These are phyloP conservation scores for Mycena sp. DNA, from an alignment of 1,284 basidiomycete genomes.

Conservation along the genomic window DNA sequence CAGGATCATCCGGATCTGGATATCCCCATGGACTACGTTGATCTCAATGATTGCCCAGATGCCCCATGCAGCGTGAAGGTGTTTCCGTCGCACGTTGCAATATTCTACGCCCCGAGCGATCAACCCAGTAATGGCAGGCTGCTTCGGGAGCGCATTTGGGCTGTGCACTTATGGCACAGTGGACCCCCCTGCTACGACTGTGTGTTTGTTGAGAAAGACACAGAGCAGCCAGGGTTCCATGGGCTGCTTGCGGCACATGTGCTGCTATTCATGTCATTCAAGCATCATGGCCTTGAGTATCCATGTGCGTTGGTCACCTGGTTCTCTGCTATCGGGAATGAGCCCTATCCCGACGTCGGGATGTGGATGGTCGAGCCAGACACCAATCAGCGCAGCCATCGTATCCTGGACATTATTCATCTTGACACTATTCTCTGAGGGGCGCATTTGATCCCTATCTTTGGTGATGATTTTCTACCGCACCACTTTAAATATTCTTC, in stretches of 20 bases:
- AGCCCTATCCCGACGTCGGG: background rate
- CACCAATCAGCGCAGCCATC: background rate
- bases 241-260: slow-evolving; percentile 2
- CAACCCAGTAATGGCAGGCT: slow-evolving; percentile 4
- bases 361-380: slow-evolving; percentile 14
- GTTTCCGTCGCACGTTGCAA: slow-evolving; percentile 5
- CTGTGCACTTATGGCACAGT: slow-evolving; percentile 3
- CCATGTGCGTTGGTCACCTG: slow-evolving; percentile 17
- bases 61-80: background rate
- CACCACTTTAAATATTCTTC: background rate
- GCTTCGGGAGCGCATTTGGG: slow-evolving; percentile 16
- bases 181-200: background rate
- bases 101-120: slow-evolving; percentile 22
- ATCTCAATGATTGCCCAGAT: slow-evolving; percentile 10
- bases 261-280: background rate
- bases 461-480: background rate
- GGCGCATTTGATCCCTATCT: slow-evolving; percentile 6
- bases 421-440: slow-evolving; percentile 5
- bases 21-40: background rate
- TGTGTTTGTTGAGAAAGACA: background rate
- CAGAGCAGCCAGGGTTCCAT: background rate
- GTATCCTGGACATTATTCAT: background rate
- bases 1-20: slow-evolving; percentile 1
- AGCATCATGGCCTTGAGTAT: background rate
- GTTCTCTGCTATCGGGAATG: background rate